phyloP scores from a whole-genome alignment of 768 basidiomycete species.

The Collybia sordida region DNA sequence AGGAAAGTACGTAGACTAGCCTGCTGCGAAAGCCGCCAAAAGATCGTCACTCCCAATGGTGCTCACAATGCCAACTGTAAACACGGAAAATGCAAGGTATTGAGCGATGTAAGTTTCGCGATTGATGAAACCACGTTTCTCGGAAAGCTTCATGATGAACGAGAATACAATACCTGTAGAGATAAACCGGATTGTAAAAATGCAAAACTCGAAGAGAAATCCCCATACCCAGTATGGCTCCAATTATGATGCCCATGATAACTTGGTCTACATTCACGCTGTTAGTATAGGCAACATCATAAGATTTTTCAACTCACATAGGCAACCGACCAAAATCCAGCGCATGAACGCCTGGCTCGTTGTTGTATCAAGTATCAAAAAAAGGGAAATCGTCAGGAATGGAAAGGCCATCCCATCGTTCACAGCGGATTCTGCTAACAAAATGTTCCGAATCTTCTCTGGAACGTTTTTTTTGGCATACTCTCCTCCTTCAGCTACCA shows the following conservation, averaged over 20 bases:
- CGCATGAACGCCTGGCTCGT: slow-evolving; percentile 65
- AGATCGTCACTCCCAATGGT: slow-evolving; percentile 87
- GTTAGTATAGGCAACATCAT: not conserved
- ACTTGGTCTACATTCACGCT: slow-evolving; percentile 63
- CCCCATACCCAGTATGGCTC: slow-evolving; percentile 38
- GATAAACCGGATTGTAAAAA: not conserved
- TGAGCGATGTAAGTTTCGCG: slow-evolving; percentile 88
- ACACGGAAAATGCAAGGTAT: slow-evolving; percentile 69
- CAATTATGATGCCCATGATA: slow-evolving; percentile 68
- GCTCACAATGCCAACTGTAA: slow-evolving; percentile 77
- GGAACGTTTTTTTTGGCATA: slow-evolving; percentile 74
- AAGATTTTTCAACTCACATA: slow-evolving; percentile 49
- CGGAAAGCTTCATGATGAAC: slow-evolving; percentile 69
- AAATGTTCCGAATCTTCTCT: slow-evolving; percentile 70
- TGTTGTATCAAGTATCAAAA: slow-evolving; percentile 73
- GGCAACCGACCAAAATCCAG: slow-evolving; percentile 87
- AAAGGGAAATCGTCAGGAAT: slow-evolving; percentile 84
- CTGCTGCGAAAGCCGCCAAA: slow-evolving; percentile 84
- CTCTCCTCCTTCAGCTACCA: slow-evolving; percentile 54
- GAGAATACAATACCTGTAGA: slow-evolving; percentile 67
- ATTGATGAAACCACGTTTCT: slow-evolving; percentile 64
- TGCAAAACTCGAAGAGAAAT: not conserved
- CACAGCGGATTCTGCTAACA: slow-evolving; percentile 88
- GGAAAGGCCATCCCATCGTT: slow-evolving; percentile 98
- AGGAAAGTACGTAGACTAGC: slow-evolving; percentile 30